Base-by-base conservation (phyloP, 495 filamentous ascomycete species). In the Penicillium antarcticum region DNA sequence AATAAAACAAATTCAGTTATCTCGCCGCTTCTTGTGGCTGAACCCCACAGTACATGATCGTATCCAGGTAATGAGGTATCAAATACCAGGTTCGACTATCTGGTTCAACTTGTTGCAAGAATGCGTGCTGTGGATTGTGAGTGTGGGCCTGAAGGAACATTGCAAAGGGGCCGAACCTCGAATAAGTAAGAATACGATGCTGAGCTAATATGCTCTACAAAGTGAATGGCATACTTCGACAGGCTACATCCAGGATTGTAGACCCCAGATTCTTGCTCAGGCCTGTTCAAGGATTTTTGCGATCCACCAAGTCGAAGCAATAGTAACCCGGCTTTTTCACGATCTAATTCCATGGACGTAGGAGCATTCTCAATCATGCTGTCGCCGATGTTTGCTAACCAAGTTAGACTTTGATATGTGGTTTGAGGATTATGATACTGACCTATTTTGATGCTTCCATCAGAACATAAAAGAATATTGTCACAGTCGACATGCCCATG, bases 401-500 rank as follows among this genome's bases (percentile, higher is more conserved):
- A 24, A 7, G 19, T 50, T 9, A 50, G 29, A 42, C 24, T 33
- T 50, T 42, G 2, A 35, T 50, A 5, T 0, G 34, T 14, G 26
- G 24, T 23, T 16, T 5, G 24, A 42, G 12, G 16, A 50, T 42
- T 42, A 35, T 42, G 4, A n/a, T 11, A 33, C 29, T 50, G 14
- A 50, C 14, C 47, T 29, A 50, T 34, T 26, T 50, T 50, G 4
- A 50, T 39, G 12, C 9, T 29, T 16, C 47, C 26, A 34, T 50
- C 26, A 13, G 47, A 41, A 42, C 16, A 42, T 39, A 50, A 33
- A 23, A 50, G 24, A 24, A 50, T 50, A 35, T 50, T 50, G 12
- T 35, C 8, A 14, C 17, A 32, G 8, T 50, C 16, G 21, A 50
- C 17, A 35, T 23, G 12, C 14, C 37, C 14, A 24, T 50, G 17